Evolutionary conservation across 305 asterid genomes (phyloP).

Genomic region (Fraxinus ornus): DNA sequence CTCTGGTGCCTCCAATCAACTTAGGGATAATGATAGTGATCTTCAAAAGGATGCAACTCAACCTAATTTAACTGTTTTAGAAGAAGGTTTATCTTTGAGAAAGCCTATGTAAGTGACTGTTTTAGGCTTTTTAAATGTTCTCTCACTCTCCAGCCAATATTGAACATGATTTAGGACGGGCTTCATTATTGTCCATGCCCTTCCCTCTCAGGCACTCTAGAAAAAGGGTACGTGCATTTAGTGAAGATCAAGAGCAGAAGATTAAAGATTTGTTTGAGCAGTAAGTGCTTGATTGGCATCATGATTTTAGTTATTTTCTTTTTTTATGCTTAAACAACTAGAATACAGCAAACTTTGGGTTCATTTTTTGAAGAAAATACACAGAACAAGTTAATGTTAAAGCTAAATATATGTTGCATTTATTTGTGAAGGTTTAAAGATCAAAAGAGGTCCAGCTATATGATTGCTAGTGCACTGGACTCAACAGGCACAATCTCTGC

Average conservation of each 20-base stretch:
- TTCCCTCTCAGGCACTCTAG: constrained; percentile 60
- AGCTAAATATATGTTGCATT: constrained; percentile 21
- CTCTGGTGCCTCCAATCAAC: constrained; percentile 32
- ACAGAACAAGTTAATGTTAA: neutral
- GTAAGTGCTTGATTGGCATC: constrained; percentile 51
- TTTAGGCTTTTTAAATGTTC: constrained; percentile 13
- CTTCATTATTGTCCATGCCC: constrained; percentile 19
- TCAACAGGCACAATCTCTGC: constrained; percentile 62
- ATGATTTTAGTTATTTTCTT: constrained; percentile 7
- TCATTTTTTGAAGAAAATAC: constrained; percentile 20
- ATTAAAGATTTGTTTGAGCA: constrained; percentile 75
- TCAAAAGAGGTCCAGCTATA: constrained; percentile 77
- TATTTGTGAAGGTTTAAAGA: constrained; percentile 65
- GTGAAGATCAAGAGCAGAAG: constrained; percentile 72
- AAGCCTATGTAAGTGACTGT: constrained; percentile 60
- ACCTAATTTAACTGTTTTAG: constrained; percentile 30
- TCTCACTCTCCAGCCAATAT: neutral
- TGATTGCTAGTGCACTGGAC: constrained; percentile 90
- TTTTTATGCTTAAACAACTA: constrained; percentile 15
- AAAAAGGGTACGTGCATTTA: constrained; percentile 72
- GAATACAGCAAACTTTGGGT: neutral
- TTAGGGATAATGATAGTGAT: constrained; percentile 26
- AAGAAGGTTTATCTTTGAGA: constrained; percentile 42
- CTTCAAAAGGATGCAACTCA: constrained; percentile 27
- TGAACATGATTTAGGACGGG: constrained; percentile 8